Base-by-base conservation (phyloP, 2,329 filamentous ascomycete species). In the Fusarium concolor region DNA sequence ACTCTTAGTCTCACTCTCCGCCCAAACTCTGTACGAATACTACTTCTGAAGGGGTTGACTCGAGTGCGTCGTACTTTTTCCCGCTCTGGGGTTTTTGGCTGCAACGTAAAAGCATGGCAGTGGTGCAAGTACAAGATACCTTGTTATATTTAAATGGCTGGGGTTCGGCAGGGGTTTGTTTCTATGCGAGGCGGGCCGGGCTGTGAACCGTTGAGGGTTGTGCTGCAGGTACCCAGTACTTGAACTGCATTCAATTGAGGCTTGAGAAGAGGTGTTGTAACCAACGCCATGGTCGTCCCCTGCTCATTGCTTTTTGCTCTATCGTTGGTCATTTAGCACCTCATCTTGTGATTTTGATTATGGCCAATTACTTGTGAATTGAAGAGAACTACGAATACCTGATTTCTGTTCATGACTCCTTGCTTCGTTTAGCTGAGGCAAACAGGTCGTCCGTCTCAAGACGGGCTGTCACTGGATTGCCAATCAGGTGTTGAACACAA, bases 181-280 rank as follows among this genome's bases (percentile, higher is more conserved):
- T 51, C 39, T 39, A 49, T 60, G 56, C 9, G 28, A 56, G 33
- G 14, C 31, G 46, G 65, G 61, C 51, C 60, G 55, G 53, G 54
- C 44, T 62, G 49, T 47, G 65, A 50, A 54, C 55, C 60, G 55
- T 69, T 57, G 56, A 47, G 37, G 38, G 44, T 46, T 15, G 43
- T 54, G 42, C 52, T 44, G 52, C 65, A 65, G 65, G 66, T 68
- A 67, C 44, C 47, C 9, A 33, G 57, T 69, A 68, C 66, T 41
- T 56, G n/a, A 22, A 22, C 15, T 24, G 20, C 15, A 6, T 17
- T 38, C 18, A 49, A 52, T 26, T 20, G 43, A 55, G 51, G 31
- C 31, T 61, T 52, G 37, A 28, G 44, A 45, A 7, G 18, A 42
- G 22, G 52, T 28, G 28, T 47, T 18, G 46, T 53, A 54, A 51